phyloP scores from a whole-genome alignment of 2,329 filamentous ascomycete genomes.

The Aschersonia sp. region DNA sequence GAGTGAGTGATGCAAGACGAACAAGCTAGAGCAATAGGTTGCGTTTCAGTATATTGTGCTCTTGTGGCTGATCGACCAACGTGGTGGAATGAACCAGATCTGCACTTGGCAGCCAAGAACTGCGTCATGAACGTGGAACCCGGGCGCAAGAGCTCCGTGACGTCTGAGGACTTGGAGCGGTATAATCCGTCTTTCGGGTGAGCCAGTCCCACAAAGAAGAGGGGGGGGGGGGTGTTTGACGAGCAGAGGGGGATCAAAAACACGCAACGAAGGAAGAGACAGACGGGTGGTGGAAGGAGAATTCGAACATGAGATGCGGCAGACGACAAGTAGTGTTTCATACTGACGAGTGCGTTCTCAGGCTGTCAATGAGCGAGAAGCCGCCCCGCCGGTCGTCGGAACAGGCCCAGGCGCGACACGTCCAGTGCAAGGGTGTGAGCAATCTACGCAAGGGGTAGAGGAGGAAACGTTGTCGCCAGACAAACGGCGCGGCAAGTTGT shows the following conservation, averaged over 20 bases:
- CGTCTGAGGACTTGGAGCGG: not conserved
- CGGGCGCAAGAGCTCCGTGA: not conserved
- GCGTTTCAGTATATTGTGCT: not conserved
- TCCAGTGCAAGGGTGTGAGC: too few relatives aligned
- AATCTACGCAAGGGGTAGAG: too few relatives aligned
- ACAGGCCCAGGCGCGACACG: not conserved
- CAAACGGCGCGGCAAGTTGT: too few relatives aligned
- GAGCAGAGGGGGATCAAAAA: too few relatives aligned
- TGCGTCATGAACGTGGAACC: constrained; percentile 1
- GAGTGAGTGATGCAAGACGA: not conserved
- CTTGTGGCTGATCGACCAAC: not conserved
- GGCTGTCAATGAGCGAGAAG: not conserved
- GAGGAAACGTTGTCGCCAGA: too few relatives aligned
- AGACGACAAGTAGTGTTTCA: too few relatives aligned
- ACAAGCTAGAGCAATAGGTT: not conserved
- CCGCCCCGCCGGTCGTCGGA: not conserved
- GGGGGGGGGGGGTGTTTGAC: not conserved
- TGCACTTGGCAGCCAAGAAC: constrained; percentile 2
- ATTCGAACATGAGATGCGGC: too few relatives aligned
- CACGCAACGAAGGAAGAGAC: too few relatives aligned
- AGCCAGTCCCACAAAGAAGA: not conserved
- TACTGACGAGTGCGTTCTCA: not conserved
- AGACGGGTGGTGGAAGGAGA: too few relatives aligned
- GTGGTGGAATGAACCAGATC: not conserved
- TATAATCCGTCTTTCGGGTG: not conserved